Evolutionary conservation across 2,329 filamentous ascomycete genomes (phyloP).

Genomic region (Colletotrichum magnum): DNA sequence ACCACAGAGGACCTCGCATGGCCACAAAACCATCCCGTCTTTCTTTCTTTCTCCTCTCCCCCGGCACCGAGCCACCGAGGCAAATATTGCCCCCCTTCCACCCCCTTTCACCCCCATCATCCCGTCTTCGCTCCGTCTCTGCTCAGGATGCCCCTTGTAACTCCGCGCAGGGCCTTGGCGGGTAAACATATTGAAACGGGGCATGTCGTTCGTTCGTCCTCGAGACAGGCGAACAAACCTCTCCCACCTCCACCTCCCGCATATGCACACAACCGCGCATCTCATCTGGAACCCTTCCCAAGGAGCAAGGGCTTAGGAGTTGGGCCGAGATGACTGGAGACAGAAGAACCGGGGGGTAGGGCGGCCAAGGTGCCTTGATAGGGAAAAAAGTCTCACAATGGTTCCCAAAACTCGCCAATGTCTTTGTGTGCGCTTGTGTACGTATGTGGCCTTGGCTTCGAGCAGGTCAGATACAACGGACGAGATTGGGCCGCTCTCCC

Average conservation of each 20-base stretch:
- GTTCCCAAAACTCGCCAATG: constrained; percentile 20
- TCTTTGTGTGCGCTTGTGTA: constrained; percentile 28
- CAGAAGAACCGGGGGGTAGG: no score
- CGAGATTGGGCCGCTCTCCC: constrained; percentile 6
- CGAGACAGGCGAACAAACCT: constrained; percentile 1
- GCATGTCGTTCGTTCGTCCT: constrained; percentile 27
- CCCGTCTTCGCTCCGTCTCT: constrained; percentile 29
- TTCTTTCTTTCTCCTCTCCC: neutral
- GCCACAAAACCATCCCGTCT: neutral
- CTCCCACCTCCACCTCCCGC: neutral
- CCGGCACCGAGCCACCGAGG: constrained; percentile 25
- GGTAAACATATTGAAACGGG: constrained; percentile 37
- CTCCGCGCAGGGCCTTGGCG: constrained; percentile 16
- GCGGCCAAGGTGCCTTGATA: no score
- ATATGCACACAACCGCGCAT: constrained; percentile 15
- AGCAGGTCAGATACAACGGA: constrained; percentile 26
- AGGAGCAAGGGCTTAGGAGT: constrained; percentile 30
- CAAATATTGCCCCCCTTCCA: constrained; percentile 1
- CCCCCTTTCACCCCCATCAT: constrained; percentile 26
- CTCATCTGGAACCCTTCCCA: neutral
- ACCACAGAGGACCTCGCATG: constrained; percentile 19
- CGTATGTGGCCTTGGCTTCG: constrained; percentile 13
- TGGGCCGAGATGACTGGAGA: constrained; percentile 22
- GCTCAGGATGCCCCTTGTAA: constrained; percentile 20
- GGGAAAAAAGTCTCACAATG: constrained; percentile 38